Conservation (phyloP, 2,329 filamentous ascomycete genomes). For the Escovopsis sp. region DNA sequence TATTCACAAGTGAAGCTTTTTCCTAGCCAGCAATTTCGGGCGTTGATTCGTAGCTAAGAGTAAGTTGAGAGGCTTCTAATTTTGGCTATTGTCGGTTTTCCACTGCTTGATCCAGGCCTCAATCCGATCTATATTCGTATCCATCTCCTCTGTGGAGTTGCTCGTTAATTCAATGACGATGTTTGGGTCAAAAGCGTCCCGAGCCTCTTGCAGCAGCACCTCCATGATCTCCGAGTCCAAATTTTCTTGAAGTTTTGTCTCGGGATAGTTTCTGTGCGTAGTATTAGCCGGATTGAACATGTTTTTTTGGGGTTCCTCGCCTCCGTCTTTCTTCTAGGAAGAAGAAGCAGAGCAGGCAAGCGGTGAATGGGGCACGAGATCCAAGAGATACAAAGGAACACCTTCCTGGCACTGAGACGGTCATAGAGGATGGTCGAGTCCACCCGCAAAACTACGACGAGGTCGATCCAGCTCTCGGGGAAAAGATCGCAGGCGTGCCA, state of each 20-base stretch:
- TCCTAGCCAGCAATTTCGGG: too few species aligned
- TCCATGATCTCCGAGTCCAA: conserved; percentile 97
- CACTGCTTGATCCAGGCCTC: conserved; percentile 70
- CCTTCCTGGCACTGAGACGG: conserved; percentile 43
- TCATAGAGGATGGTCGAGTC: conserved; percentile 74
- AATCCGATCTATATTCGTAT: conserved; percentile 74
- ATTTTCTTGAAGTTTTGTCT: conserved; percentile 87
- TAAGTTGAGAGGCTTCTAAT: too few species aligned
- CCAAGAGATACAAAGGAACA: background rate
- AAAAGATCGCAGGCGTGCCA: conserved; percentile 98
- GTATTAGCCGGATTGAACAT: background rate
- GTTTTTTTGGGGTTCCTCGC: too few species aligned
- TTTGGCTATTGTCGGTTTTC: conserved; percentile 44
- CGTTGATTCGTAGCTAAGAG: too few species aligned
- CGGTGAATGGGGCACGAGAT: too few species aligned
- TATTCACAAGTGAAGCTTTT: too few species aligned
- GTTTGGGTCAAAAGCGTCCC: conserved; percentile 71
- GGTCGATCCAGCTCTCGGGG: conserved; percentile 82
- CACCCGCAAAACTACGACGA: conserved; percentile 80
- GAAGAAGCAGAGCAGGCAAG: too few species aligned
- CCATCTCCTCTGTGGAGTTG: conserved; percentile 70
- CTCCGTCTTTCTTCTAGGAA: too few species aligned
- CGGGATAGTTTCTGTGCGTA: conserved; percentile 53
- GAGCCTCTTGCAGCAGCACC: conserved; percentile 78
- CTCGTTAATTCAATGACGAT: conserved; percentile 83